These are phyloP conservation scores for Rhynchospora breviuscula DNA, from an alignment of 176 grass and related monocot species.

Conservation along the genomic window DNA sequence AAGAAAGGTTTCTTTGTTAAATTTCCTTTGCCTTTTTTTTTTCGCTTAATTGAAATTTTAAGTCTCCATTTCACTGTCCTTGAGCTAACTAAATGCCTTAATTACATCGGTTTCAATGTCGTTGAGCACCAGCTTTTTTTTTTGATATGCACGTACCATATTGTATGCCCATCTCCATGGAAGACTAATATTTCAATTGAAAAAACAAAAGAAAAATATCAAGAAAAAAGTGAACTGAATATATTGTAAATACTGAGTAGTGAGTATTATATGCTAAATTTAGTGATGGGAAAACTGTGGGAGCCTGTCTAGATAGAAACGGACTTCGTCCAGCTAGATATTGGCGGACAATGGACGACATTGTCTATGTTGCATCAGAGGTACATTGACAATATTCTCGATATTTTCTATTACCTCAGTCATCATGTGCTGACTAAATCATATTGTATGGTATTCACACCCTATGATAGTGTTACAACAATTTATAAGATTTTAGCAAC, in stretches of 20 bases:
- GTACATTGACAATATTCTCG: conserved; percentile 32
- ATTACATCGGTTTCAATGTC: background rate
- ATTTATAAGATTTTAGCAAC: background rate
- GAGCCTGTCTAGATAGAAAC: conserved; percentile 96
- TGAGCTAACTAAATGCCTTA: conserved; percentile 4
- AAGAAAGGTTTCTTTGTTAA: background rate
- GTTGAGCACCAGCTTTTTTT: background rate
- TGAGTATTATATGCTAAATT: conserved; percentile 32
- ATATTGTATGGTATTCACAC: background rate
- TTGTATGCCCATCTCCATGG: background rate
- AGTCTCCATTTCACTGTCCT: background rate
- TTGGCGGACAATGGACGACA: conserved; percentile 93
- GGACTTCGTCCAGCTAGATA: conserved; percentile 98
- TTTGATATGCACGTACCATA: background rate
- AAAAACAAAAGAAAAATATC: background rate
- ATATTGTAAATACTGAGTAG: background rate
- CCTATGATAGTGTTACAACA: background rate
- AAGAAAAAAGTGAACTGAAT: background rate
- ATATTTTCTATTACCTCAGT: background rate
- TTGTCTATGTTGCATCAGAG: conserved; percentile 99
- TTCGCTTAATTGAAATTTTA: conserved; percentile 25
- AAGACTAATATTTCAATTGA: background rate
- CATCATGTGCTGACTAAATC: background rate
- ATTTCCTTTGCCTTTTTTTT: conserved; percentile 23
- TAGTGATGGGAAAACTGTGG: conserved; percentile 97